Evolutionary conservation across 1,284 basidiomycete species (phyloP).

Genomic region (Fomitopsis betulina): DNA sequence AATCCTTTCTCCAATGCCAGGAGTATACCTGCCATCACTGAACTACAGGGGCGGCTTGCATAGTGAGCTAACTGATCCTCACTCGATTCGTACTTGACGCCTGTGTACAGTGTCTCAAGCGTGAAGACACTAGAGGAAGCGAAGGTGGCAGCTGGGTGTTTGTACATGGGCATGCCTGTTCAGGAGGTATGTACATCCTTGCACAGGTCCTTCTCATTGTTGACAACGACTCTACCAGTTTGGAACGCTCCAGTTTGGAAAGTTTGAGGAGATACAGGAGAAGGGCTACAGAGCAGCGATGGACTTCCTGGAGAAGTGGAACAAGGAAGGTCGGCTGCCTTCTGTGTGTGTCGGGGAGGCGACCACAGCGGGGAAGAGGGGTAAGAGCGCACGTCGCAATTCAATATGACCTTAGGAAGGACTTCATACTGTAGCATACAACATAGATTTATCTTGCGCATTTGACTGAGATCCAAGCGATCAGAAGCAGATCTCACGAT

Average conservation of each 20-base stretch:
- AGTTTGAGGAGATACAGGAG: slow-evolving; percentile 81
- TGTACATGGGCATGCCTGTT: slow-evolving; percentile 96
- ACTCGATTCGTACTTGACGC: neutral
- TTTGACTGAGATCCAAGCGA: too few relatives aligned
- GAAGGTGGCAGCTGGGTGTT: slow-evolving; percentile 81
- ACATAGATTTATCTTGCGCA: neutral
- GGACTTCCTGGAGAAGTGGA: slow-evolving; percentile 74
- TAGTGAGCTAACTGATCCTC: slow-evolving; percentile 62
- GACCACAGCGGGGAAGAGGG: slow-evolving; percentile 50
- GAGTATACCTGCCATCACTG: slow-evolving; percentile 89
- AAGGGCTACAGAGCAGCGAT: slow-evolving; percentile 80
- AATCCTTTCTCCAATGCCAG: slow-evolving; percentile 85
- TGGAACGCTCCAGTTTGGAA: slow-evolving; percentile 74
- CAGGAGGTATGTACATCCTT: slow-evolving; percentile 54
- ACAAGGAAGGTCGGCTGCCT: slow-evolving; percentile 79
- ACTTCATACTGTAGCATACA: neutral
- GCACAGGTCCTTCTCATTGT: neutral
- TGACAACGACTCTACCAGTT: slow-evolving; percentile 44
- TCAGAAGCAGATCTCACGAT: too few relatives aligned
- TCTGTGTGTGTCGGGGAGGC: slow-evolving; percentile 59
- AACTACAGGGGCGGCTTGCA: slow-evolving; percentile 92
- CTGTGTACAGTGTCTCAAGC: slow-evolving; percentile 75
- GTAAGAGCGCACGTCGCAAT: slow-evolving; percentile 72
- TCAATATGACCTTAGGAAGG: slow-evolving; percentile 40
- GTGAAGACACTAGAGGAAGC: slow-evolving; percentile 94